Conservation (phyloP, 768 basidiomycete species). For the Boletus subparvulus region DNA sequence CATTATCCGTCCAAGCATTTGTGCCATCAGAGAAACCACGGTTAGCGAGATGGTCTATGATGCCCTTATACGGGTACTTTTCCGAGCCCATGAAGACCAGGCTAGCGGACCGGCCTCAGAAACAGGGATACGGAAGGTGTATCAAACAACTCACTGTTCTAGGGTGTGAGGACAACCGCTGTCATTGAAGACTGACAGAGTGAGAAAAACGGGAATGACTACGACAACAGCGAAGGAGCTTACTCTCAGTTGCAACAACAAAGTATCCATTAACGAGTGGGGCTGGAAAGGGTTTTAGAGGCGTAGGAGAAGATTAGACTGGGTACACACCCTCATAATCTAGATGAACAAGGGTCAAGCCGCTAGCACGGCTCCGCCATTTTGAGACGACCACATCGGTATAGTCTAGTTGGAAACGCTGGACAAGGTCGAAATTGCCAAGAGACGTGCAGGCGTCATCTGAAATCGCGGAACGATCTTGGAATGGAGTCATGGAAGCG, state of each 20-base stretch:
- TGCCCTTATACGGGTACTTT: conserved; percentile 93
- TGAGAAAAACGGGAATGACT: neutral
- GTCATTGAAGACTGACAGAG: conserved; percentile 78
- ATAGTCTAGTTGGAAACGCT: conserved; percentile 71
- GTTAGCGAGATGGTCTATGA: conserved; percentile 93
- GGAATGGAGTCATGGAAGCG: conserved; percentile 31
- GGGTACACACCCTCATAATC: conserved; percentile 76
- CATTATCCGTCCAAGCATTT: conserved; percentile 97
- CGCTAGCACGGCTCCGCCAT: conserved; percentile 84
- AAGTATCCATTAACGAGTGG: conserved; percentile 92
- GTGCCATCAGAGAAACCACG: conserved; percentile 89
- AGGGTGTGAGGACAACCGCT: conserved; percentile 94
- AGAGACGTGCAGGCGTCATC: conserved; percentile 36
- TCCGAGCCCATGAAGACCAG: conserved; percentile 95
- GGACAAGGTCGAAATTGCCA: conserved; percentile 84
- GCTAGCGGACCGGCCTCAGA: conserved; percentile 38
- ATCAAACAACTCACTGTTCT: conserved; percentile 69
- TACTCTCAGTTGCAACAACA: conserved; percentile 87
- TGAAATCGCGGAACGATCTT: conserved; percentile 20
- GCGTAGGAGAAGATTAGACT: neutral
- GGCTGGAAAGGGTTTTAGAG: conserved; percentile 43
- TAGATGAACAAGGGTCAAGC: conserved; percentile 86
- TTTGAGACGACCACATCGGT: conserved; percentile 80
- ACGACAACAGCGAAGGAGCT: conserved; percentile 17
- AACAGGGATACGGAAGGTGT: neutral